Evolutionary conservation across 108 stramenopile genomes (phyloP), one percentile per base, ranked within the genome.

Genomic region (Chaetoceros muelleri): DNA sequence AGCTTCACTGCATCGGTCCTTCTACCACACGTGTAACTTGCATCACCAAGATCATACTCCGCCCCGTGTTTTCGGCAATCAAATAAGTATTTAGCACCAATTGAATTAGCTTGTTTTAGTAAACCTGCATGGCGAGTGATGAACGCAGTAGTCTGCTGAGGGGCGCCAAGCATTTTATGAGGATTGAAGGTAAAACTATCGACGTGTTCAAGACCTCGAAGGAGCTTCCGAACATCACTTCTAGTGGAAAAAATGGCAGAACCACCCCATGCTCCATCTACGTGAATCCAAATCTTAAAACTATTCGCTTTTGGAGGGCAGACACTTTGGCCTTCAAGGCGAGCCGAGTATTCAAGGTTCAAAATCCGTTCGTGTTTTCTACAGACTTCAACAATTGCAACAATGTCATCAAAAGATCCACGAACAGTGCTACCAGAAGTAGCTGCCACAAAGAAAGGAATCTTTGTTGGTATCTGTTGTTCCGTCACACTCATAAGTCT

Each of bases 241-340:
- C 65, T 29, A 19, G 46, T 26, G 21, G 77, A 78, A 56, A 74
- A 73, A 30, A 80, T 73, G 45, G 74, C 79, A 17, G 62, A 61
- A 16, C 74, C 79, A 27, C 79, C 79, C 71, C 79, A 80, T 27
- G 74, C 70, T 23, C 75, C 79, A 53, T 80, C 79, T 25, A 80
- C 70, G 28, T 80, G 79, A 30, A 80, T 58, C 79, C 79, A 80
- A 2, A 76, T 65, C 7, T 17, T 34, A 45, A 44, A 54, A 34
- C 3, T 55, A 57, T 63, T 62, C 54, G 52, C 48, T 48, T 27
- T 5, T 40, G 13, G 13, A 40, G 5, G 5, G 13, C 13, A 10
- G 5, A 13, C 8, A 40, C 8, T 40, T 40, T 5, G 5, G 13
- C 34, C 34, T 10, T 13, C 34, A n/a, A n/a, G n/a, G n/a, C n/a